phyloP scores from a whole-genome alignment of 1,284 basidiomycete species.

The Lentinula novae-zelandiae region DNA sequence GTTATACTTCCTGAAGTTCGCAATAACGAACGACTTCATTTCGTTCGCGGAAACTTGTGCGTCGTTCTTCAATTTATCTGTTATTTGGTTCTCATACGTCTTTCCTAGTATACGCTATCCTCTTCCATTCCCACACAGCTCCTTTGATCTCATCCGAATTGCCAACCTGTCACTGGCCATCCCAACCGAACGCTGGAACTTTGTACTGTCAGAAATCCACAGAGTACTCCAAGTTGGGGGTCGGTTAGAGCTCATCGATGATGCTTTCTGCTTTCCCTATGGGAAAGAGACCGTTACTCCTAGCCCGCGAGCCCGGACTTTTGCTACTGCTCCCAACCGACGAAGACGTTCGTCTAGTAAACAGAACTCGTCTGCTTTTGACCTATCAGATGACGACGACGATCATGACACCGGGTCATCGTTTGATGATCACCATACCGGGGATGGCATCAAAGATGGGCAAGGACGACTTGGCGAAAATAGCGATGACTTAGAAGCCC shows the following conservation, averaged over 20 bases:
- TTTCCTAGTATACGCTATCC: conserved; percentile 44
- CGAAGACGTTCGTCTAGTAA: neutral
- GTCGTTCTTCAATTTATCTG: conserved; percentile 23
- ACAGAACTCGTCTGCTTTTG: neutral
- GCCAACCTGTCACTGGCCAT: conserved; percentile 60
- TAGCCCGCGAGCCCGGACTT: neutral
- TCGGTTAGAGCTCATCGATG: conserved; percentile 68
- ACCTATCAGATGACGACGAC: neutral
- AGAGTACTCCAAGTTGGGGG: conserved; percentile 62
- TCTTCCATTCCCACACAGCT: conserved; percentile 49
- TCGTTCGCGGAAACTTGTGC: conserved; percentile 64
- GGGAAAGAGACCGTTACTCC: neutral
- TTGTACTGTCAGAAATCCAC: conserved; percentile 51
- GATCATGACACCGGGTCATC: neutral
- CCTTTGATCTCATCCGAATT: conserved; percentile 70
- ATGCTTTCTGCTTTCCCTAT: conserved; percentile 62
- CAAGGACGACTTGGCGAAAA: neutral
- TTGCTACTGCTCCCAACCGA: neutral
- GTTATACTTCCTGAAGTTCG: conserved; percentile 34
- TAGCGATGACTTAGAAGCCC: neutral
- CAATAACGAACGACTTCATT: conserved; percentile 45
- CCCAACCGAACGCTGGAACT: conserved; percentile 54
- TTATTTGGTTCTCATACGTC: conserved; percentile 12
- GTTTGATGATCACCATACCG: conserved; percentile 1
- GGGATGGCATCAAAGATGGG: neutral